Evolutionary conservation across 257 asterid genomes (phyloP).

Genomic region (Nicotiana tabacum): DNA sequence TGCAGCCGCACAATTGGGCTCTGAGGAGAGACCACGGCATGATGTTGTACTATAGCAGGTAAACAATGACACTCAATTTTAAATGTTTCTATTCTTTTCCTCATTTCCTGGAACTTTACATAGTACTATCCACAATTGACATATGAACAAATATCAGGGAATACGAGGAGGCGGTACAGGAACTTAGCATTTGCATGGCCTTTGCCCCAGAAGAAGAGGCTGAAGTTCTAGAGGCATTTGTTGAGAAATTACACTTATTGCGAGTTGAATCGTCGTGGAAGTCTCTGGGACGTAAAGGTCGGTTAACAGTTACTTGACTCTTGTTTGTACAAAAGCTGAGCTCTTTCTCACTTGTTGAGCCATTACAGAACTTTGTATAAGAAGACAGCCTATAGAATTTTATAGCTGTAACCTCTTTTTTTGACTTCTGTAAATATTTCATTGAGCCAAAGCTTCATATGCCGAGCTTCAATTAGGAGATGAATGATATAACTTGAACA

Average conservation of each 20-base stretch:
- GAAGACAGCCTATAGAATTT: background rate
- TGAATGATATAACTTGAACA: background rate
- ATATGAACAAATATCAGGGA: constrained; percentile 41
- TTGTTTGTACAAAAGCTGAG: constrained; percentile 5
- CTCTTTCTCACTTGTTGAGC: background rate
- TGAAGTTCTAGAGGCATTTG: constrained; percentile 63
- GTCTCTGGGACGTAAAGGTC: constrained; percentile 44
- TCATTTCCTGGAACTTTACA: background rate
- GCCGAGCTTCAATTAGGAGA: background rate
- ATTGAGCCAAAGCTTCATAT: background rate
- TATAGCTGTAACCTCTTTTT: background rate
- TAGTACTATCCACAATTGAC: background rate
- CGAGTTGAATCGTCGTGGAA: constrained; percentile 66
- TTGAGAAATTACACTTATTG: constrained; percentile 72
- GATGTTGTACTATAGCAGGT: constrained; percentile 88
- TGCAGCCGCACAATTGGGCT: constrained; percentile 89
- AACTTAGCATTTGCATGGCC: constrained; percentile 95
- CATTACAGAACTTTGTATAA: background rate
- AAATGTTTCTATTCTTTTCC: background rate
- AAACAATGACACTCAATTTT: background rate
- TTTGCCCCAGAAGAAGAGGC: constrained; percentile 95
- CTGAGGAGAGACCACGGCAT: constrained; percentile 81
- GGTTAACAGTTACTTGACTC: constrained; percentile 42
- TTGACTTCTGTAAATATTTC: background rate
- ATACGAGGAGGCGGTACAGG: constrained; percentile 80